Percentiles rank a stretch among this genome's conserved stretches.
These are phyloP conservation scores for Mortierella sp. DNA, from an alignment of 371 early-diverging fungal species.

Conservation along the genomic window DNA sequence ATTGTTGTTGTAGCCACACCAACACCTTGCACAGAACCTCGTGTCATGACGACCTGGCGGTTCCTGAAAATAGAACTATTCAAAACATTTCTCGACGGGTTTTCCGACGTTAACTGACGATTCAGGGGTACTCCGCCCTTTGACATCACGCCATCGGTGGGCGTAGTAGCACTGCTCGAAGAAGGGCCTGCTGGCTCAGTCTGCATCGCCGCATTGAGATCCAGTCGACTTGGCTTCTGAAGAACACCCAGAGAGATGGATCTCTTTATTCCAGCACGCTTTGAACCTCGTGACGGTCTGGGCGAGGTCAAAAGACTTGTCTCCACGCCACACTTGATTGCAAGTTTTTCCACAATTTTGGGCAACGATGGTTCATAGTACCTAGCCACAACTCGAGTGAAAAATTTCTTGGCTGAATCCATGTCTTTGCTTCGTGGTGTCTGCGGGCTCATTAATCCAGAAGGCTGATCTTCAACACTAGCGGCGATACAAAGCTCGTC, in stretches of 20 bases:
- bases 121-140: constrained; percentile 19
- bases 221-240: constrained; percentile 35
- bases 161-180: constrained; percentile 4
- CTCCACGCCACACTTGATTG: constrained; percentile 48
- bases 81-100: constrained; percentile 27
- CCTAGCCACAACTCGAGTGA: constrained; percentile 31
- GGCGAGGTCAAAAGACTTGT: constrained; percentile 38
- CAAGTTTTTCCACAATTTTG: constrained; percentile 32
- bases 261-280: constrained; percentile 27
- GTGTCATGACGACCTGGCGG: constrained; percentile 47
- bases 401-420: constrained; percentile 52
- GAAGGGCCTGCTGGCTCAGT: constrained; percentile 1
- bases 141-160: constrained; percentile 5
- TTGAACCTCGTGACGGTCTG: constrained; percentile 23
- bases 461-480: constrained; percentile 30
- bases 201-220: constrained; percentile 12
- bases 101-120: constrained; percentile 31
- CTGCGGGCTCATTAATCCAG: constrained; percentile 44
- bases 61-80: constrained; percentile 51
- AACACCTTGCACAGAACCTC: constrained; percentile 32
- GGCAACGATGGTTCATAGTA: constrained; percentile 46
- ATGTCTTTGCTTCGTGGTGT: constrained; percentile 47
- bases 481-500: constrained; percentile 47
- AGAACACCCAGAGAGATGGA: constrained; percentile 43
- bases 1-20: not conserved